Conservation (phyloP, 2,329 filamentous ascomycete species). For the Bisporella sp. region DNA sequence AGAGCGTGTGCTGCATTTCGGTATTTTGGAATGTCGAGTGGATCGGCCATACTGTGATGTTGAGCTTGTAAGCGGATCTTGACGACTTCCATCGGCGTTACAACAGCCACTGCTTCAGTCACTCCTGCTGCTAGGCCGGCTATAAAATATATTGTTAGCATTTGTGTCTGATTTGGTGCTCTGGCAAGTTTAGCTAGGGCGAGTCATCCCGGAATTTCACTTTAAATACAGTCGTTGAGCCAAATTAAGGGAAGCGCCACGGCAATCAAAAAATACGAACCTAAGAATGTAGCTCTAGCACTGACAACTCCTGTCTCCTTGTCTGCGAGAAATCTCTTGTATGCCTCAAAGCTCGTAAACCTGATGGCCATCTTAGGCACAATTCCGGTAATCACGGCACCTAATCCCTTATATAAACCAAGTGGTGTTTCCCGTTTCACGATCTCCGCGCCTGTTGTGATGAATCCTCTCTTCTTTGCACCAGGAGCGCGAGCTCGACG, state of each 20-base stretch:
- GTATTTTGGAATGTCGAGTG: conserved; percentile 93
- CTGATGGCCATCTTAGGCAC: conserved; percentile 99
- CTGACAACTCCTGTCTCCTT: conserved; percentile 59
- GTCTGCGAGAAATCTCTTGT: conserved; percentile 77
- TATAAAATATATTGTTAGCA: conserved; percentile 24
- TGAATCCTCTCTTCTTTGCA: conserved; percentile 76
- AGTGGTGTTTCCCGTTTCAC: conserved; percentile 84
- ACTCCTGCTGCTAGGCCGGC: conserved; percentile 89
- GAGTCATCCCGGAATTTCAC: not conserved
- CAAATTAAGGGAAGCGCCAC: conserved; percentile 30
- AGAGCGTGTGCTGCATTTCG: conserved; percentile 78
- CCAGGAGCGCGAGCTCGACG: conserved; percentile 76
- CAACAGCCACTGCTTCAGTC: conserved; percentile 92
- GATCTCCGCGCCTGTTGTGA: conserved; percentile 80
- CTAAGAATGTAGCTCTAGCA: conserved; percentile 65
- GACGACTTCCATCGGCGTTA: conserved; percentile 98
- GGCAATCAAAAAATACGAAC: conserved; percentile 33
- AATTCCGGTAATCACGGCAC: conserved; percentile 91
- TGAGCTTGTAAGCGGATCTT: conserved; percentile 98
- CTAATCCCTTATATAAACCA: conserved; percentile 95
- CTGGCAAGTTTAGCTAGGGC: not conserved
- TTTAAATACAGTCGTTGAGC: not conserved
- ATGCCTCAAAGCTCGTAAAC: conserved; percentile 94
- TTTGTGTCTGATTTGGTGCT: not conserved
- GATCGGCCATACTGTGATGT: conserved; percentile 96